phyloP scores from a whole-genome alignment of 805 yeast genomes.

The Tetrapisispora arboricola region DNA sequence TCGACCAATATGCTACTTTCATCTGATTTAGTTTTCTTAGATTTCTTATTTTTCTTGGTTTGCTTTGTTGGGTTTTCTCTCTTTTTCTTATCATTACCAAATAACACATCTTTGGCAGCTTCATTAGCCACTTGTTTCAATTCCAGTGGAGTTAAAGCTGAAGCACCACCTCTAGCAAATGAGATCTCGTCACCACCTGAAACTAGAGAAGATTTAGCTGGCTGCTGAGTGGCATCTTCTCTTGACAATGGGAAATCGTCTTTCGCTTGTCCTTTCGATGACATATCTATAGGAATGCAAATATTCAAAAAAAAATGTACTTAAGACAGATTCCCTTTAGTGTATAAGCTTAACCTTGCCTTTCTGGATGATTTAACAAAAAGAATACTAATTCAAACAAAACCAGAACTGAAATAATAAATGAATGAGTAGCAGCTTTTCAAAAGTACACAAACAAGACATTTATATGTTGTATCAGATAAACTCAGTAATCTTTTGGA shows the following conservation, averaged over 20 bases:
- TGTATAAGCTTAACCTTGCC: not conserved
- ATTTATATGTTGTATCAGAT: too few species aligned
- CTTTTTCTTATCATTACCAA: conserved; percentile 30
- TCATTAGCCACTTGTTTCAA: conserved; percentile 87
- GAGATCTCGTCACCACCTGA: conserved; percentile 32
- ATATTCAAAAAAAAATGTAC: not conserved
- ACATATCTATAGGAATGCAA: not conserved
- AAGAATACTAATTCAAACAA: not conserved
- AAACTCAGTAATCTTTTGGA: too few species aligned
- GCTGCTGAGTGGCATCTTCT: conserved; percentile 32
- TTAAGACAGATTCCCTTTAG: not conserved
- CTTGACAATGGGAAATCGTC: conserved; percentile 35
- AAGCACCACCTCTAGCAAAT: conserved; percentile 94
- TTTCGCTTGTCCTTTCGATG: conserved; percentile 40
- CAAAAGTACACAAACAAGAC: too few species aligned
- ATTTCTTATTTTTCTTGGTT: conserved; percentile 31
- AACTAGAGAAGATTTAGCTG: conserved; percentile 29
- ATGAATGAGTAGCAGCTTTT: too few species aligned
- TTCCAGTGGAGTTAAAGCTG: conserved; percentile 80
- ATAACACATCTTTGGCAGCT: conserved; percentile 79
- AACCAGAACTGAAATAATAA: too few species aligned
- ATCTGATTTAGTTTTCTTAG: conserved; percentile 29
- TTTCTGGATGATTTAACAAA: not conserved
- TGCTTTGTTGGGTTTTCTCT: conserved; percentile 8
- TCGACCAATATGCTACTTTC: conserved; percentile 12